These are phyloP conservation scores for Erysimum cheiri DNA, from an alignment of 441 rosid genomes.

Conservation along the genomic window DNA sequence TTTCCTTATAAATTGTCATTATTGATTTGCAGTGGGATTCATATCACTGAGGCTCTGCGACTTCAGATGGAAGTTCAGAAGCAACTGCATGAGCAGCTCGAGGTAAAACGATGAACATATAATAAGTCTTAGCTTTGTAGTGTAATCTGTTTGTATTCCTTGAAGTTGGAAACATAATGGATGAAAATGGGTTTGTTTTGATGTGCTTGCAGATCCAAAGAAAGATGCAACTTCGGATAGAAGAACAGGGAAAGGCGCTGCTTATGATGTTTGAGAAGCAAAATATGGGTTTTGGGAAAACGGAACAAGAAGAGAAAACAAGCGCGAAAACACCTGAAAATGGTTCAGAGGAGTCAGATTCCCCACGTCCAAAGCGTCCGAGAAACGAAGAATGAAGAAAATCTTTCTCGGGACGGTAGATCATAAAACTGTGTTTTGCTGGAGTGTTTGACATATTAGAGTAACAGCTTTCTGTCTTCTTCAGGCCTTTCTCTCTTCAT, in stretches of 20 bases:
- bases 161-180: conserved; percentile 16
- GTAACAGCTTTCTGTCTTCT: conserved; percentile 20
- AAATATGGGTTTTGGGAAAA: conserved; percentile 60
- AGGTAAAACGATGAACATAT: conserved; percentile 52
- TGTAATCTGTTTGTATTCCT: conserved; percentile 9
- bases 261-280: conserved; percentile 95
- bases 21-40: conserved; percentile 62
- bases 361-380: conserved; percentile 39
- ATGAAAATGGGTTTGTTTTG: conserved; percentile 6
- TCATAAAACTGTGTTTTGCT: conserved; percentile 14
- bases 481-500: conserved; percentile 6
- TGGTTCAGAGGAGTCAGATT: conserved; percentile 32
- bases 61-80: conserved; percentile 96
- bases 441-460: conserved; percentile 25
- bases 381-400: conserved; percentile 35
- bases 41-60: conserved; percentile 86
- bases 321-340: conserved; percentile 13
- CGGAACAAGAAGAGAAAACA: conserved; percentile 26
- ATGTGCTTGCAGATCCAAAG: conserved; percentile 80
- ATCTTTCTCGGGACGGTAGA: conserved; percentile 24
- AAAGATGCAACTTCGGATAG: conserved; percentile 84
- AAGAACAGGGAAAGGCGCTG: conserved; percentile 91
- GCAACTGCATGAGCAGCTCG: conserved; percentile 88
- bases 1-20: conserved; percentile 8
- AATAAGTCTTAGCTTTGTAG: not conserved